These are phyloP conservation scores for Crataegus laevigata DNA, from an alignment of 306 rosid species.

Conservation along the genomic window DNA sequence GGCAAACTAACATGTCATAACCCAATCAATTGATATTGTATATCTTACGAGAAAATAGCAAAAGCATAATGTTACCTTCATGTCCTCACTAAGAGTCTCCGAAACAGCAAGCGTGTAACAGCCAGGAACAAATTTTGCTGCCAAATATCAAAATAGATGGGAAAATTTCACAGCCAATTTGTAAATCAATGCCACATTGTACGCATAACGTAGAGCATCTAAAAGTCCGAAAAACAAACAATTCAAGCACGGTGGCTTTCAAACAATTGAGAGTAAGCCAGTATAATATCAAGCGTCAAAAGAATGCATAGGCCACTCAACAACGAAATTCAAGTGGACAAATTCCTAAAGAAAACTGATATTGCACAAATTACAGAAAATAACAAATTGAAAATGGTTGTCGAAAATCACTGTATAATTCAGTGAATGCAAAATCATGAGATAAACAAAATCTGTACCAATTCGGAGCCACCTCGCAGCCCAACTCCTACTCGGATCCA, in stretches of 20 bases:
- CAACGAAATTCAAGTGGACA: background rate
- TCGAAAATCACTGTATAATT: background rate
- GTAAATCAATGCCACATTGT: background rate
- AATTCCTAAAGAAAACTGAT: background rate
- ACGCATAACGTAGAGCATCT: background rate
- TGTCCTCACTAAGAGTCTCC: slow-evolving; percentile 87
- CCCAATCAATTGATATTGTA: background rate
- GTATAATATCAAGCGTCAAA: background rate
- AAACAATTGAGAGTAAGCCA: background rate
- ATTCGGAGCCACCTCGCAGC: slow-evolving; percentile 92
- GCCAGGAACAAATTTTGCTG: slow-evolving; percentile 79
- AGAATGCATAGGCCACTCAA: background rate
- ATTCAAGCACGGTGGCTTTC: background rate
- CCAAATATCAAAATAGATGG: background rate
- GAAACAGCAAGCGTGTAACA: slow-evolving; percentile 96
- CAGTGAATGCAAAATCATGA: background rate
- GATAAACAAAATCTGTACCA: slow-evolving; percentile 24
- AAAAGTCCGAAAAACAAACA: background rate
- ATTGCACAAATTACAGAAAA: background rate
- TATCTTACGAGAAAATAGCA: background rate
- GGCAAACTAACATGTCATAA: background rate
- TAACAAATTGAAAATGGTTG: background rate
- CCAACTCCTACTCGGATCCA: slow-evolving; percentile 93
- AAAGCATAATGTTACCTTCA: slow-evolving; percentile 45
- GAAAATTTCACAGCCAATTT: background rate